phyloP scores from a whole-genome alignment of 2,329 filamentous ascomycete species.

The Colletotrichum nymphaeae region DNA sequence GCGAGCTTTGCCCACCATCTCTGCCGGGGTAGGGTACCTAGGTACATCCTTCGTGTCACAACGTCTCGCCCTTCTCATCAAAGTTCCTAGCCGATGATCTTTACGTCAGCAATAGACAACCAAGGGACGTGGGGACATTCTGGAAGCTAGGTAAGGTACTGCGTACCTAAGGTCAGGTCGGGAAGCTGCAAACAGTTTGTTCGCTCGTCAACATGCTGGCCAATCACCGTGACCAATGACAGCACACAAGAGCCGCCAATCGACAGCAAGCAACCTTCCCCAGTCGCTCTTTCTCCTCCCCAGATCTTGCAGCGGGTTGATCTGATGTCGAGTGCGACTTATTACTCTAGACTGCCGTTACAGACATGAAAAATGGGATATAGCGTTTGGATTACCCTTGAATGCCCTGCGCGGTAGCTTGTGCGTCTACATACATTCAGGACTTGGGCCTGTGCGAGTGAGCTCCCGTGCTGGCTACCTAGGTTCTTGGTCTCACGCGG shows the following conservation, averaged over 20 bases:
- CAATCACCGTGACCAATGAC: not conserved
- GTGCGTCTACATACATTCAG: no score
- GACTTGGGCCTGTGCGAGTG: no score
- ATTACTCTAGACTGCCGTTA: not conserved
- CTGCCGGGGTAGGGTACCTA: not conserved
- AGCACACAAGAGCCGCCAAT: slow-evolving; percentile 6
- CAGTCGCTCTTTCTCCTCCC: not conserved
- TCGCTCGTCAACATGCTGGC: not conserved
- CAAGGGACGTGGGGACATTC: not conserved
- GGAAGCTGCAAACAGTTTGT: slow-evolving; percentile 7
- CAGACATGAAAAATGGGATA: not conserved
- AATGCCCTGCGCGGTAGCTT: not conserved
- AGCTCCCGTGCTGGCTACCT: not conserved
- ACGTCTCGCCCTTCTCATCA: not conserved
- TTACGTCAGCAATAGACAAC: not conserved
- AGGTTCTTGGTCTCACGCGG: not conserved
- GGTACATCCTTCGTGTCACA: not conserved
- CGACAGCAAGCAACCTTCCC: slow-evolving; percentile 5
- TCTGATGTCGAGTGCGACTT: slow-evolving; percentile 5
- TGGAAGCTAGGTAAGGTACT: no score
- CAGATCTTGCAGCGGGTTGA: not conserved
- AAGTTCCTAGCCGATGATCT: not conserved
- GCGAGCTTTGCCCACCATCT: not conserved
- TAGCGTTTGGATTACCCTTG: not conserved
- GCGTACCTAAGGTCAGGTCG: not conserved